Base-by-base conservation (phyloP, 1,284 basidiomycete species). In the Ustilago trichophora region DNA sequence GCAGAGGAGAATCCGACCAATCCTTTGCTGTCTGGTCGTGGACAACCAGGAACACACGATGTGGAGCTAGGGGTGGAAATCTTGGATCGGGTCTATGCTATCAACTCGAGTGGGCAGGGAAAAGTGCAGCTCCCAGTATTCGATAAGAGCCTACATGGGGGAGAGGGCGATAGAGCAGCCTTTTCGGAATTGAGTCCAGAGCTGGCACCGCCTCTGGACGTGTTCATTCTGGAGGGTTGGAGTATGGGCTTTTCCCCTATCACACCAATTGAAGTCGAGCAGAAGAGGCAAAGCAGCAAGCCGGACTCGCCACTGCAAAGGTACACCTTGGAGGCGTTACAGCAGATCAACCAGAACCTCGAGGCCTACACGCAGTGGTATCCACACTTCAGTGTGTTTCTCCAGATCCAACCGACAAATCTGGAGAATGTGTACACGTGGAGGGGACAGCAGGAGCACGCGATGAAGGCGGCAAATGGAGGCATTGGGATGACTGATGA, bases 181-280 rank as follows among this genome's bases (percentile, higher is more conserved):
- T 10, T 22, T 4, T 42, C 60, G 1, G 52, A 47, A 0, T 18
- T 36, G 0, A 44, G 54, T 22, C 55, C 59, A 3, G 24, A 43
- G 6, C 4, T 69, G 1, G n/a, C 36, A 1, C 10, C 54, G 2
- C 59, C 60, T 0, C 25, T 69, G 1, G 66, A 69, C 29, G 45
- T 69, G 11, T 69, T 69, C 22, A 62, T 69, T 18, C 48, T 69
- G 11, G 66, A 69, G 29, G 66, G 66, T 15, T 69, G 66, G 66
- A 59, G 51, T 31, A 64, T 69, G 66, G 66, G 66, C 15, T 69
- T 69, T 34, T 55, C 59, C 2, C 33, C 55, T 3, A 58, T 69
- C 26, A 5, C 47, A 4, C 21, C 40, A 0, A 24, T 18, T 0
- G 36, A 57, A 26, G 50, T 68, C 6, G 29, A 41, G 18, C 15